Evolutionary conservation across 768 basidiomycete species (phyloP).

Genomic region (Strobilomyces dryophilus): DNA sequence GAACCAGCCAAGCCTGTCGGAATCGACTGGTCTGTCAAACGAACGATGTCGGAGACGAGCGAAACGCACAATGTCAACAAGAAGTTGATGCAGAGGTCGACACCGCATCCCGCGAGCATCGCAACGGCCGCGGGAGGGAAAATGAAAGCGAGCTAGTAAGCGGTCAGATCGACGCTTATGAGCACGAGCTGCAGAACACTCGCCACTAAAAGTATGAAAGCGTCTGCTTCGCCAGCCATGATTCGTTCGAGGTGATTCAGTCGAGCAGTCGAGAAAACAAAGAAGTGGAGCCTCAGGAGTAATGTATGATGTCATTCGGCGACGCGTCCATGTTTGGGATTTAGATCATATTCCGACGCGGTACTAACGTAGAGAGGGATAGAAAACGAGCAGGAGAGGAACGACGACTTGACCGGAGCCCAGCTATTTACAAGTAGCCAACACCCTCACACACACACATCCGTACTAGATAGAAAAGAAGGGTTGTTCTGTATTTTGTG

Average conservation of each 20-base stretch:
- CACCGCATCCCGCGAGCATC: conserved; percentile 75
- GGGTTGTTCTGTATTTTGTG: conserved; percentile 60
- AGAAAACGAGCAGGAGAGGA: conserved; percentile 17
- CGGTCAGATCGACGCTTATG: not conserved
- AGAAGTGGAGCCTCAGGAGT: not conserved
- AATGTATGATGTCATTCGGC: conserved; percentile 21
- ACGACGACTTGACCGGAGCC: not conserved
- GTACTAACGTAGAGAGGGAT: not conserved
- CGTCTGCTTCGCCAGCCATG: conserved; percentile 16
- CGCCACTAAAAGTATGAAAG: conserved; percentile 9
- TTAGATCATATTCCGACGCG: conserved; percentile 1
- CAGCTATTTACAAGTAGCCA: conserved; percentile 11
- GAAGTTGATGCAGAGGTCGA: conserved; percentile 81
- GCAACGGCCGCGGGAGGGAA: conserved; percentile 77
- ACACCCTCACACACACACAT: not conserved
- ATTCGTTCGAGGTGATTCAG: not conserved
- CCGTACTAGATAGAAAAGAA: conserved; percentile 66
- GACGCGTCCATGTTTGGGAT: conserved; percentile 18
- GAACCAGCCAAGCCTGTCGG: conserved; percentile 62
- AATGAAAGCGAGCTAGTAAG: conserved; percentile 58
- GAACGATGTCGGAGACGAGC: not conserved
- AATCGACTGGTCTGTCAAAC: not conserved
- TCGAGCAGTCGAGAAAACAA: not conserved
- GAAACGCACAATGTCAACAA: conserved; percentile 63
- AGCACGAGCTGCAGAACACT: not conserved